Evolutionary conservation across 164 flowering plant genomes (phyloP).

Genomic region (Buxus sempervirens): DNA sequence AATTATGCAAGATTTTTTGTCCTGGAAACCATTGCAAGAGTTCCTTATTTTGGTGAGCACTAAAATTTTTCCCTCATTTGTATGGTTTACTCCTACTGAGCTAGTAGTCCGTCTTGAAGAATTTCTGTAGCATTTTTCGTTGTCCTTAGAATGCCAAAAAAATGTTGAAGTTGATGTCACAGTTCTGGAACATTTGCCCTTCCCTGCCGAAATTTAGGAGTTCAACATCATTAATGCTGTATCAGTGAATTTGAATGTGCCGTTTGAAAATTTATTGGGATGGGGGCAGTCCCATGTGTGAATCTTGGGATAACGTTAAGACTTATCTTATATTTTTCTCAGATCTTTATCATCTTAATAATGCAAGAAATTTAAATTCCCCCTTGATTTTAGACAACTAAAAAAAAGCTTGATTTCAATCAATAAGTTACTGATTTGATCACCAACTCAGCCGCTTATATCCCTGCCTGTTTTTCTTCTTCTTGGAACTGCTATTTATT

Average conservation of each 20-base stretch:
- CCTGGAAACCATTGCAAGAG: slow-evolving; percentile 94
- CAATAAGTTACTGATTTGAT: background rate
- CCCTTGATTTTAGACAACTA: background rate
- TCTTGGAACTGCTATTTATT: no score
- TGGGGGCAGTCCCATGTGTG: no score
- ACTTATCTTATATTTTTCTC: no score
- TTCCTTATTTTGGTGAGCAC: slow-evolving; percentile 92
- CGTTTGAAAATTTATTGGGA: no score
- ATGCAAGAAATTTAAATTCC: background rate
- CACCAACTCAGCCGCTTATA: background rate
- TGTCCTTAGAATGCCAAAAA: no score
- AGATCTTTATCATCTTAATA: background rate
- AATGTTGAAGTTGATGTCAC: background rate
- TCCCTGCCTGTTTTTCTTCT: no score
- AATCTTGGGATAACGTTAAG: no score
- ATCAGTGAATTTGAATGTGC: no score
- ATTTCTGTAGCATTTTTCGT: background rate
- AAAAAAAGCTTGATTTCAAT: background rate
- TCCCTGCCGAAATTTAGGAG: slow-evolving; percentile 1
- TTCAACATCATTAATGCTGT: background rate
- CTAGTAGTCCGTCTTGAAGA: background rate
- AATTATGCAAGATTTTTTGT: slow-evolving; percentile 89
- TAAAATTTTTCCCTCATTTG: background rate
- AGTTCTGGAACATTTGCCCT: background rate
- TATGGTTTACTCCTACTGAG: background rate